Base-by-base conservation (phyloP, 805 yeast genomes). In the Lachancea waltii region DNA sequence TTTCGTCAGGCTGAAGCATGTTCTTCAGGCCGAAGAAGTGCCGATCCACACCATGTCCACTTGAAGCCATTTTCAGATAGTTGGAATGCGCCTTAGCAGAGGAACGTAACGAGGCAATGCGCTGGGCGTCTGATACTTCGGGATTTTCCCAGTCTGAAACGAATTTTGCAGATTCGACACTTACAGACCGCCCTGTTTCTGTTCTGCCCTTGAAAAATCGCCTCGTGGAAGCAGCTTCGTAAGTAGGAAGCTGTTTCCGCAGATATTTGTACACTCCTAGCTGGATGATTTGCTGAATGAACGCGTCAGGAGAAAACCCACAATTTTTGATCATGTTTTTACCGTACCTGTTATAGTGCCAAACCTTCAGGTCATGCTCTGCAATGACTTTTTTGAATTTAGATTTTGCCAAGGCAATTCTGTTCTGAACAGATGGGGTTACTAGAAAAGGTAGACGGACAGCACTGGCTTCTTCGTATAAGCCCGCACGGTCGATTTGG, bases 191-290 rank as follows among this genome's bases (percentile, higher is more conserved):
- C 45, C 92, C 86, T 17, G 96, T 83, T 64, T 90, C 98, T 7
- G 97, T 90, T 61, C 98, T 77, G 40, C 98, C 98, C 54, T 75
- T 79, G 56, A 77, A 81, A 63, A 72, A 90, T 59, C 77, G 81
- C 63, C 97, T 78, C 2, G 97, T 90, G 15, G 97, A 85, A 3
- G 97, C 96, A 36, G 95, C 81, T 64, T 90, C 98, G 64, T 90
- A 90, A 9, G 97, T 90, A 46, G 97, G 96, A 56, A 90, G 74
- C 38, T 77, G 69, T 38, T 72, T 75, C 16, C 95, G 95, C 28
- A 85, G 72, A 64, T 79, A 69, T 64, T 86, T 87, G 69, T 68
- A 90, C 63, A 86, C 82, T 14, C 95, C 95, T 46, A 92, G 71
- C 70, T 90, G 98, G 55, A 90, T 76, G 51, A 87, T 58, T 80